Evolutionary conservation across 2,329 filamentous ascomycete species (phyloP).

Genomic region (Xylaria sp.): DNA sequence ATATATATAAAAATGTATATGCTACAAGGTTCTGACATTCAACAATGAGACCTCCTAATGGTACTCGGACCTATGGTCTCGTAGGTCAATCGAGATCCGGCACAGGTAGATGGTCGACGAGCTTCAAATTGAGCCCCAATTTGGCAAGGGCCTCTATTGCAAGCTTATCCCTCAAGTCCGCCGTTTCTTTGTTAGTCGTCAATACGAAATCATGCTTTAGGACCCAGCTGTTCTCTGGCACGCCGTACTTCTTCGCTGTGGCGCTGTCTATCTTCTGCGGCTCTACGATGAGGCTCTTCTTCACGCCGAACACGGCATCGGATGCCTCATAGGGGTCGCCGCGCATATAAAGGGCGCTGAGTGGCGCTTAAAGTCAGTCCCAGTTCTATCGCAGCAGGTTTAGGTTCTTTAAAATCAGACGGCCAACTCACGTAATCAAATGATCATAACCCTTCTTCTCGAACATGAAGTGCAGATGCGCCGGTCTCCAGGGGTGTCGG

Average conservation of each 20-base stretch:
- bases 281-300: constrained; percentile 77
- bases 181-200: constrained; percentile 72
- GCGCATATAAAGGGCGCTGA: constrained; percentile 75
- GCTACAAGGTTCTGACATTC: neutral
- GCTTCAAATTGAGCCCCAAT: constrained; percentile 71
- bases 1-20: constrained; percentile 2
- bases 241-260: constrained; percentile 65
- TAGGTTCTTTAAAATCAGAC: neutral
- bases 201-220: constrained; percentile 80
- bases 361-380: neutral
- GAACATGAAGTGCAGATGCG: constrained; percentile 91
- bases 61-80: neutral
- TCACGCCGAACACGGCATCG: constrained; percentile 87
- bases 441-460: constrained; percentile 78
- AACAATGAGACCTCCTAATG: neutral
- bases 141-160: constrained; percentile 70
- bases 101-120: constrained; percentile 77
- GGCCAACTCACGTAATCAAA: constrained; percentile 74
- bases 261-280: constrained; percentile 56
- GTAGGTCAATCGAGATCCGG: constrained; percentile 62
- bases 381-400: neutral
- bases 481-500: constrained; percentile 79
- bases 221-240: constrained; percentile 67
- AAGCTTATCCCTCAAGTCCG: constrained; percentile 65
- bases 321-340: constrained; percentile 82